These are phyloP conservation scores for Sarocladiaceae sp. DNA, from an alignment of 2,329 filamentous ascomycete species.

Conservation along the genomic window DNA sequence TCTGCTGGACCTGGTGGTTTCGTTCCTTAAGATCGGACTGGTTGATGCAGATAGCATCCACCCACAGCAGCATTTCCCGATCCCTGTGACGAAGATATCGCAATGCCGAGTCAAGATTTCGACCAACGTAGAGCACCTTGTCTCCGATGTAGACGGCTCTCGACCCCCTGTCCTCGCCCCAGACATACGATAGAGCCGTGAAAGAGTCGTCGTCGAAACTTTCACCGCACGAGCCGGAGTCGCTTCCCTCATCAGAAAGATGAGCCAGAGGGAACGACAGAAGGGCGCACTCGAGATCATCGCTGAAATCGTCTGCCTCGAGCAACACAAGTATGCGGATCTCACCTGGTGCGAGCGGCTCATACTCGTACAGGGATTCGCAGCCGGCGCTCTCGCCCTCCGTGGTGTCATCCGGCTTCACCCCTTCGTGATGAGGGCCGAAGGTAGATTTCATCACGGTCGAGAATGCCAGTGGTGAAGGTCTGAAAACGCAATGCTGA, in stretches of 20 bases:
- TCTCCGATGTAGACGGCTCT: neutral
- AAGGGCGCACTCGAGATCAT: conserved; percentile 1
- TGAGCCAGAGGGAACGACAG: neutral
- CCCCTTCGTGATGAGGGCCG: neutral
- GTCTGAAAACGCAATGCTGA: no score
- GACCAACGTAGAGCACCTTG: neutral
- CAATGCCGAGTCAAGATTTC: neutral
- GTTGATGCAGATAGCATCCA: conserved; percentile 12
- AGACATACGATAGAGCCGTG: conserved; percentile 5
- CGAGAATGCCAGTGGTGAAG: neutral
- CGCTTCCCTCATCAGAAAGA: no score
- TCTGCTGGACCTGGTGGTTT: conserved; percentile 8
- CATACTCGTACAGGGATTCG: neutral
- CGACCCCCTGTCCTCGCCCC: neutral
- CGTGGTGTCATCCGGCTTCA: neutral
- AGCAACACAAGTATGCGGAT: neutral
- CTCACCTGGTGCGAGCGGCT: neutral
- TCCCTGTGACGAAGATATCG: conserved; percentile 8
- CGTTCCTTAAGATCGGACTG: conserved; percentile 5
- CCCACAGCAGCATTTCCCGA: neutral
- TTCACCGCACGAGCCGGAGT: neutral
- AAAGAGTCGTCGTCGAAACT: neutral
- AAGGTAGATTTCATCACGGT: neutral
- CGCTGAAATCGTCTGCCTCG: neutral
- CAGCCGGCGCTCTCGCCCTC: neutral